Evolutionary conservation across 2,329 filamentous ascomycete genomes (phyloP).

Genomic region (Sclerotinia spermophila): DNA sequence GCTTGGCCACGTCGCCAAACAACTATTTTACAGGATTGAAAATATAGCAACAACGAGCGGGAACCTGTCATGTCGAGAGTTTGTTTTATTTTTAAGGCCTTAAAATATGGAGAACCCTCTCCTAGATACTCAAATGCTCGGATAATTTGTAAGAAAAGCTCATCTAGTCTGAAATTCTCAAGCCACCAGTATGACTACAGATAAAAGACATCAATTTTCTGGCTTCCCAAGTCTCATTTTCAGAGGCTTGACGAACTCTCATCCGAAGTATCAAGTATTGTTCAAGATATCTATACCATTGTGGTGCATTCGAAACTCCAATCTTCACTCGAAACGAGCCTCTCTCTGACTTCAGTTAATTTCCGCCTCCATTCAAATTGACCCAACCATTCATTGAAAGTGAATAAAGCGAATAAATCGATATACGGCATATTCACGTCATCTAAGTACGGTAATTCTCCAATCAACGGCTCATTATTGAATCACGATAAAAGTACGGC

Average conservation of each 20-base stretch:
- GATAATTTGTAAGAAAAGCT: background rate
- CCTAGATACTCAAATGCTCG: rapidly evolving
- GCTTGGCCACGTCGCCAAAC: background rate
- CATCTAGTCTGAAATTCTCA: background rate
- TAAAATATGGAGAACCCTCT: background rate
- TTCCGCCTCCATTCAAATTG: background rate
- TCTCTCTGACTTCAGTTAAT: too few species aligned
- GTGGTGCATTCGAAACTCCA: background rate
- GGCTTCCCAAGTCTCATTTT: background rate
- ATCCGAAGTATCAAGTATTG: background rate
- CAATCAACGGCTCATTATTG: background rate
- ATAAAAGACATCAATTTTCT: background rate
- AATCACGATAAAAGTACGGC: background rate
- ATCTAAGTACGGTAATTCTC: background rate
- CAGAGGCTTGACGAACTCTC: background rate
- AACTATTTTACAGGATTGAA: background rate
- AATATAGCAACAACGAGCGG: background rate
- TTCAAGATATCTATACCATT: background rate
- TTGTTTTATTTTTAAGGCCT: too few species aligned
- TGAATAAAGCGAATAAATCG: background rate
- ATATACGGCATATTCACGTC: background rate
- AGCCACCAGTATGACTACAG: background rate
- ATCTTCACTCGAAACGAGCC: background rate
- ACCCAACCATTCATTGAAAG: background rate
- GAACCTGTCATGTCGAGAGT: background rate